Evolutionary conservation across 1,139 yeast genomes (phyloP).

Genomic region (Scheffersomyces cryptocercus): DNA sequence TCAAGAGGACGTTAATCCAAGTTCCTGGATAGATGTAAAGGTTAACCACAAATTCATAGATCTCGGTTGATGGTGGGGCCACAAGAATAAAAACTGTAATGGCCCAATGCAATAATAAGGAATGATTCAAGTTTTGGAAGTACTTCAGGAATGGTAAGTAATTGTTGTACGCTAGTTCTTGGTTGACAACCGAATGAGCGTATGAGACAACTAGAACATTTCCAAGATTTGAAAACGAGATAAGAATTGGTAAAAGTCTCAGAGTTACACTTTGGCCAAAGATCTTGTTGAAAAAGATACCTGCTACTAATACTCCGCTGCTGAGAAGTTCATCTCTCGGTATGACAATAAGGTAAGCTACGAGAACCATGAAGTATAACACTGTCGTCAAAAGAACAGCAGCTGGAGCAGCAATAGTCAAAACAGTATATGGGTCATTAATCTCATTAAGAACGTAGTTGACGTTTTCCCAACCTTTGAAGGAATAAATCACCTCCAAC

Average conservation of each 20-base stretch:
- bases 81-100: slow-evolving; percentile 46
- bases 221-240: slow-evolving; percentile 74
- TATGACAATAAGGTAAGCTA: slow-evolving; percentile 75
- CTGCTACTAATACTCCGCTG: slow-evolving; percentile 74
- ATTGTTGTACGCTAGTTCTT: slow-evolving; percentile 72
- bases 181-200: slow-evolving; percentile 77
- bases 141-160: slow-evolving; percentile 65
- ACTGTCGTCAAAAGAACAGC: slow-evolving; percentile 62
- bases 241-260: slow-evolving; percentile 67
- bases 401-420: slow-evolving; percentile 71
- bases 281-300: slow-evolving; percentile 70
- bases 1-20: slow-evolving; percentile 47
- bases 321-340: slow-evolving; percentile 60
- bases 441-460: slow-evolving; percentile 46
- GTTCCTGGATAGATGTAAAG: slow-evolving; percentile 54
- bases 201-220: slow-evolving; percentile 77
- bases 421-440: slow-evolving; percentile 61
- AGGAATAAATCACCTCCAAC: slow-evolving; percentile 41
- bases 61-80: slow-evolving; percentile 49
- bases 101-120: slow-evolving; percentile 48
- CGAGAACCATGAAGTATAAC: slow-evolving; percentile 66
- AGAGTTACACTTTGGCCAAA: slow-evolving; percentile 67
- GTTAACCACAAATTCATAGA: slow-evolving; percentile 50
- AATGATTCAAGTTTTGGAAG: slow-evolving; percentile 52
- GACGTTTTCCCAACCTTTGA: slow-evolving; percentile 49